Evolutionary conservation across 169 alveolate species (phyloP).

Genomic region (Cryptosporidium viatorum): DNA sequence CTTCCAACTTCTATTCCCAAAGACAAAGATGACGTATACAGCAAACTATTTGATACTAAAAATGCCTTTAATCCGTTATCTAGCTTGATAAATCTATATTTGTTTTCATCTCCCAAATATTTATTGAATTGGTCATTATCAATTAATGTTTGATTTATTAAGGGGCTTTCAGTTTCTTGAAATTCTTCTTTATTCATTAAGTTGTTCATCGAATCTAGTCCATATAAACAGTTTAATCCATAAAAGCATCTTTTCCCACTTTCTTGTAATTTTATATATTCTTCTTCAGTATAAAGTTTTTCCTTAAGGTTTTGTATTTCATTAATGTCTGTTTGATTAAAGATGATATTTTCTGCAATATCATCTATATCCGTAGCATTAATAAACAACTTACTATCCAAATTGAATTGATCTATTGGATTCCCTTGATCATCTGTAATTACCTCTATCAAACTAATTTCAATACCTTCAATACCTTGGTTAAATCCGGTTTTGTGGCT

Average conservation of each 20-base stretch:
- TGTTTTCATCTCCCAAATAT: slow-evolving; percentile 32
- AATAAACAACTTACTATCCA: background rate
- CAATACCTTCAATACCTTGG: background rate
- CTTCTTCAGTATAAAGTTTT: slow-evolving; percentile 15
- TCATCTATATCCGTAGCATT: background rate
- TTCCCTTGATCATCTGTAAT: slow-evolving; percentile 5
- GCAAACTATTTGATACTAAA: slow-evolving; percentile 35
- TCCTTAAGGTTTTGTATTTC: slow-evolving; percentile 18
- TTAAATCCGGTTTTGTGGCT: background rate
- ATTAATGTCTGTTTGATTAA: slow-evolving; percentile 2
- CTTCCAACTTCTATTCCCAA: slow-evolving; percentile 41
- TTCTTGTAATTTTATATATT: slow-evolving; percentile 3
- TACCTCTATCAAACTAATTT: slow-evolving; percentile 22
- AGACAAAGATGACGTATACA: slow-evolving; percentile 35
- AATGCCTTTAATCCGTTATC: slow-evolving; percentile 22
- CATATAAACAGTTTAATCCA: slow-evolving; percentile 41
- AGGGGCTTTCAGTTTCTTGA: background rate
- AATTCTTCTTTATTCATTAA: background rate
- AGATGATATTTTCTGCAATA: slow-evolving; percentile 1
- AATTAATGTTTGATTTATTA: background rate
- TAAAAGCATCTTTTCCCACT: slow-evolving; percentile 41
- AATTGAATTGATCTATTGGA: background rate
- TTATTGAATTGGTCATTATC: slow-evolving; percentile 3
- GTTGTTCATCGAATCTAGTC: background rate
- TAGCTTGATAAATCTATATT: slow-evolving; percentile 6